These are phyloP conservation scores for Suillus hirtellus DNA, from an alignment of 768 basidiomycete genomes.

Conservation along the genomic window DNA sequence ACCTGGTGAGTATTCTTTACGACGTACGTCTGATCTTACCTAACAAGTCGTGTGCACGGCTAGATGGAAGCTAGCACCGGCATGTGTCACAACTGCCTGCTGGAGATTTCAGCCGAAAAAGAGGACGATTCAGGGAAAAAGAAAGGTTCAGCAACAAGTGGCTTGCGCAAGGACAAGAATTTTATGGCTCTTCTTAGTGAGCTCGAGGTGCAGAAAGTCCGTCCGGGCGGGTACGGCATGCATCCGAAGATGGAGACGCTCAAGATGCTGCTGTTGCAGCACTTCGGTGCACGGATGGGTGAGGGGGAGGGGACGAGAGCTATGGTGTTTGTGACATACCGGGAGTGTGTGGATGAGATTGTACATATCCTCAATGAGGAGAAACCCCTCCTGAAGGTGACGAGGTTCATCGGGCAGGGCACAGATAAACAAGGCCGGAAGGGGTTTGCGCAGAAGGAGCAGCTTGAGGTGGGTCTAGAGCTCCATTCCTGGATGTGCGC, in stretches of 20 bases:
- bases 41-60: not conserved
- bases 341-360: conserved; percentile 90
- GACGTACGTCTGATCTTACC: not conserved
- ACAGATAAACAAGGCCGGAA: conserved; percentile 82
- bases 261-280: conserved; percentile 69
- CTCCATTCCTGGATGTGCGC: conserved; percentile 4
- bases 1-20: conserved; percentile 59
- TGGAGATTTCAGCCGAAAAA: conserved; percentile 47
- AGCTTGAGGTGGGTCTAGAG: conserved; percentile 67
- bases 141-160: conserved; percentile 41
- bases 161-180: conserved; percentile 49
- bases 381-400: conserved; percentile 75
- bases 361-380: conserved; percentile 77
- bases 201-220: conserved; percentile 56
- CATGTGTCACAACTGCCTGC: conserved; percentile 73
- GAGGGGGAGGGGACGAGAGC: conserved; percentile 60
- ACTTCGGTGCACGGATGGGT: conserved; percentile 55
- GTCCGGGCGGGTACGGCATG: conserved; percentile 48
- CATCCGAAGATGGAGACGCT: conserved; percentile 96
- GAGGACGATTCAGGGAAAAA: conserved; percentile 35
- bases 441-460: conserved; percentile 89
- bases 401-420: conserved; percentile 89
- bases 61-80: conserved; percentile 82
- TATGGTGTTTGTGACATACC: conserved; percentile 94
- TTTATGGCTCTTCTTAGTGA: conserved; percentile 70